phyloP scores from a whole-genome alignment of 768 basidiomycete species.

The Calocera viscosa region DNA sequence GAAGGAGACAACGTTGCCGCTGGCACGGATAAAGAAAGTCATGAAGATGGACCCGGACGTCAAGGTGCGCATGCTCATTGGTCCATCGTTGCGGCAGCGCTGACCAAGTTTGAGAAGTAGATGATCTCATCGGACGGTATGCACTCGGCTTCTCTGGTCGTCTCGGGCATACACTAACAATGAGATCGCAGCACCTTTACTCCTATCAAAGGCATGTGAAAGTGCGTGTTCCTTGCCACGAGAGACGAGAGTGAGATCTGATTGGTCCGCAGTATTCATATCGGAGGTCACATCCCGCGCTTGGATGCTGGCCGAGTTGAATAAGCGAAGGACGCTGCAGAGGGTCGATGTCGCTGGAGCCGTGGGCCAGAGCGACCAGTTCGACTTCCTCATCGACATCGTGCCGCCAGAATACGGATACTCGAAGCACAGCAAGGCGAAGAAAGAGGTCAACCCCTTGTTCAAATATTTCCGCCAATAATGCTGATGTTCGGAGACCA shows the following conservation, averaged over 20 bases:
- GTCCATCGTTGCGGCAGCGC: conserved; percentile 1
- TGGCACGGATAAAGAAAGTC: conserved; percentile 96
- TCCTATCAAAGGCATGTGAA: conserved; percentile 98
- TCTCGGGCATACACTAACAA: not conserved
- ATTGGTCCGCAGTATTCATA: conserved; percentile 64
- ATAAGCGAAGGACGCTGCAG: conserved; percentile 90
- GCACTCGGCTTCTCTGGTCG: conserved; percentile 18
- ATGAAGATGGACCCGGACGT: conserved; percentile 98
- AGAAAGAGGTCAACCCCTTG: conserved; percentile 3
- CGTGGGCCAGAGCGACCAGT: conserved; percentile 83
- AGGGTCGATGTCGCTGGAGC: conserved; percentile 90
- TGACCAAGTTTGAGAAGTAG: conserved; percentile 30
- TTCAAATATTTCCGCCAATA: not conserved
- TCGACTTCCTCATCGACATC: conserved; percentile 95
- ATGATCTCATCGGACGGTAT: conserved; percentile 96
- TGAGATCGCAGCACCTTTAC: conserved; percentile 56
- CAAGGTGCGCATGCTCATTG: conserved; percentile 46
- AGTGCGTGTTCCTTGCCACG: conserved; percentile 41
- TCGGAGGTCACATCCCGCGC: conserved; percentile 92
- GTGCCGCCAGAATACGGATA: conserved; percentile 55
- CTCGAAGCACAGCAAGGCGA: conserved; percentile 2
- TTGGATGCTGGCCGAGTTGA: conserved; percentile 88
- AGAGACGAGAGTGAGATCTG: not conserved
- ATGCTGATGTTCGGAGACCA: not conserved
- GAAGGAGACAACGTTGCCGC: conserved; percentile 72